phyloP scores from a whole-genome alignment of 2,329 filamentous ascomycete genomes.

The Daldinia sp. region DNA sequence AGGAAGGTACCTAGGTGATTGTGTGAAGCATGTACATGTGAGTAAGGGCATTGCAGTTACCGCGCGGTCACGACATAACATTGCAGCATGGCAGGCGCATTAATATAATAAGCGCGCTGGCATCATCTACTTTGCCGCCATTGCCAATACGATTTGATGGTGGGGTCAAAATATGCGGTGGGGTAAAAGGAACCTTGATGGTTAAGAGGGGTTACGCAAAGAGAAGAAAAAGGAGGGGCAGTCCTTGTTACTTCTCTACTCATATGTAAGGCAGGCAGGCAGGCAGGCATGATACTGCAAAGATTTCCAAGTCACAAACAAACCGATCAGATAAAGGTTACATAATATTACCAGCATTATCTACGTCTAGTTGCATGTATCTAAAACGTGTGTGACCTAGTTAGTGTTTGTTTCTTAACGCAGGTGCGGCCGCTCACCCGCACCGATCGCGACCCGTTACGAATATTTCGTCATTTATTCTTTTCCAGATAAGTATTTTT shows the following conservation, averaged over 20 bases:
- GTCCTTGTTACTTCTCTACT: no score
- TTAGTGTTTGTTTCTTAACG: conserved; percentile 8
- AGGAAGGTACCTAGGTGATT: neutral
- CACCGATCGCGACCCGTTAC: conserved; percentile 8
- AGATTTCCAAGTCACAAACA: neutral
- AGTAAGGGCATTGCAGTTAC: neutral
- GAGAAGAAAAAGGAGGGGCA: no score
- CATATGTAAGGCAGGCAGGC: neutral
- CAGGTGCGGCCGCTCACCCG: conserved; percentile 26
- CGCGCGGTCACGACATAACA: conserved; percentile 5
- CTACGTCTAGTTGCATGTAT: neutral
- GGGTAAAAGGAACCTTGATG: conserved; percentile 14
- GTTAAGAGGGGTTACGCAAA: neutral
- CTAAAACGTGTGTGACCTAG: neutral
- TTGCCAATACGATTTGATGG: conserved; percentile 11
- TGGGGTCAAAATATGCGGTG: conserved; percentile 6
- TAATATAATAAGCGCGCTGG: conserved; percentile 5
- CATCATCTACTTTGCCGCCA: conserved; percentile 1
- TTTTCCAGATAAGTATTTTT: neutral
- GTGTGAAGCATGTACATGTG: neutral
- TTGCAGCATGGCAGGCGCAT: neutral
- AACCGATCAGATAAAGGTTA: neutral
- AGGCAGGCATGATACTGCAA: neutral
- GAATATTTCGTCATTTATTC: conserved; percentile 30
- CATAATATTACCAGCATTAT: no score